Evolutionary conservation across 129 eudicot genomes (phyloP).

Genomic region (Pulicaria dysenterica): DNA sequence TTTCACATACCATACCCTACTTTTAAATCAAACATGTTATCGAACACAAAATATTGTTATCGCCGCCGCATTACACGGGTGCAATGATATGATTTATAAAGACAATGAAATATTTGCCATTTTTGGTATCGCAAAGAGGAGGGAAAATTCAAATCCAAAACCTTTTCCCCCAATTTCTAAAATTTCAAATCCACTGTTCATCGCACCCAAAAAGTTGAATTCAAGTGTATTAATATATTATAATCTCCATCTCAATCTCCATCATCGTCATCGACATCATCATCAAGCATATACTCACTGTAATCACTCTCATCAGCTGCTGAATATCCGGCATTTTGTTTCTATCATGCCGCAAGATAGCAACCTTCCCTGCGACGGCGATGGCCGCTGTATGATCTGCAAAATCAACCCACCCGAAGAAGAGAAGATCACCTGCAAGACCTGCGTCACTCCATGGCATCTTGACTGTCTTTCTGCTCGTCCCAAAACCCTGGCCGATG

Average conservation of each 20-base stretch:
- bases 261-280: neutral
- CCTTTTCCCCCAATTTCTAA: constrained; percentile 28
- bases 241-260: constrained; percentile 12
- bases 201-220: constrained; percentile 21
- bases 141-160: constrained; percentile 27
- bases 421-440: constrained; percentile 58
- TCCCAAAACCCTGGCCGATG: constrained; percentile 56
- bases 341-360: constrained; percentile 50
- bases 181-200: constrained; percentile 30
- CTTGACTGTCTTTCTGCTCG: constrained; percentile 51
- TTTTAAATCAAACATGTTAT: no score
- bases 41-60: no score
- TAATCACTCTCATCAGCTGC: neutral
- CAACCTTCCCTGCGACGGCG: constrained; percentile 79
- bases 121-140: constrained; percentile 12
- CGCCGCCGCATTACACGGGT: no score
- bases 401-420: constrained; percentile 53
- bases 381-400: constrained; percentile 82
- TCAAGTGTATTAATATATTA: constrained; percentile 14
- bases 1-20: no score
- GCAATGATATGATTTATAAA: no score
- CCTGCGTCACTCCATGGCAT: constrained; percentile 93
- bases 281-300: constrained; percentile 5
- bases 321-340: neutral
- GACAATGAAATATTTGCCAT: constrained; percentile 3